phyloP scores from a whole-genome alignment of 345 rosid genomes.

The Pistacia atlantica region DNA sequence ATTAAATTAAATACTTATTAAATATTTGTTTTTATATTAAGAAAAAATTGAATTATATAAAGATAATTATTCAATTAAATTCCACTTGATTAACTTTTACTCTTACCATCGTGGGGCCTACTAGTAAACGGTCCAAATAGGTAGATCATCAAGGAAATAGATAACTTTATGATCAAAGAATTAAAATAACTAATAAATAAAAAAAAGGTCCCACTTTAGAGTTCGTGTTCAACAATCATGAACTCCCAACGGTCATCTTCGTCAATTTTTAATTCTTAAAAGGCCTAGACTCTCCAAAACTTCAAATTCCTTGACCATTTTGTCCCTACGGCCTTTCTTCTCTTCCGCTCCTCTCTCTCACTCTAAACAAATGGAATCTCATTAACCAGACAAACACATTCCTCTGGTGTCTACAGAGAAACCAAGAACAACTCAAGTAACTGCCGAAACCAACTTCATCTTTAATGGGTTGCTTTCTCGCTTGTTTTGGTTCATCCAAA shows the following conservation, averaged over 20 bases:
- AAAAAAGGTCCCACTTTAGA: background rate
- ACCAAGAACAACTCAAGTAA: background rate
- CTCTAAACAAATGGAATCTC: conserved; percentile 33
- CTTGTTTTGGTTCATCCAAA: conserved; percentile 84
- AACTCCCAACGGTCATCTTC: conserved; percentile 63
- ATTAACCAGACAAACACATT: conserved; percentile 18
- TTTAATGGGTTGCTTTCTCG: conserved; percentile 79
- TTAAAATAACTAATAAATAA: background rate
- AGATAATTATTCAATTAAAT: no score
- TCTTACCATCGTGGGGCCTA: background rate
- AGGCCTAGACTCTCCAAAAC: conserved; percentile 23
- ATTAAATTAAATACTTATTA: no score
- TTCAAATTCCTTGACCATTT: conserved; percentile 40
- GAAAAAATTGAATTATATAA: no score
- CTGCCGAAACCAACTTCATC: background rate
- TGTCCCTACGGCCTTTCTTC: conserved; percentile 34
- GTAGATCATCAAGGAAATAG: no score
- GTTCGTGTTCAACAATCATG: conserved; percentile 20
- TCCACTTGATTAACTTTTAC: background rate
- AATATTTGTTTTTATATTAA: no score
- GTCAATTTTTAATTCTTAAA: conserved; percentile 20
- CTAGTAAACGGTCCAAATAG: conserved; percentile 20
- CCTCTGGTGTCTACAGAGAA: conserved; percentile 11
- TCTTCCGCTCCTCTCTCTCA: conserved; percentile 17
- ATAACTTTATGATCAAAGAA: background rate